A percentile compares a stretch with the other conserved stretches of the same genome.
These are phyloP conservation scores for Ceratobasidium sp. DNA, from an alignment of 1,284 basidiomycete species.

Conservation along the genomic window DNA sequence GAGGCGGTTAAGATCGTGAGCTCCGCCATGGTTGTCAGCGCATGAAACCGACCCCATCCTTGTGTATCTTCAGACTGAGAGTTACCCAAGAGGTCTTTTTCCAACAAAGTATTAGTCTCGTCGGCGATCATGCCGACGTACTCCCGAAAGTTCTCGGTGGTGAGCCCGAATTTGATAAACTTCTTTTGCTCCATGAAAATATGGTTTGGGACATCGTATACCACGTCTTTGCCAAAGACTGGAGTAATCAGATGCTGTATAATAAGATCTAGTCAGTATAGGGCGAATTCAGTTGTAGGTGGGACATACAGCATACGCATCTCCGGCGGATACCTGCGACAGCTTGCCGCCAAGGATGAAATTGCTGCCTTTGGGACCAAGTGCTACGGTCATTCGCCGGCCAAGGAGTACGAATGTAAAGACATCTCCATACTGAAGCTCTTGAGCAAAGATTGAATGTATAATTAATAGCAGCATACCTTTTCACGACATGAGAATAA, in stretches of 20 bases:
- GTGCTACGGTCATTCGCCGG: slow-evolving; percentile 87
- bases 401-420: slow-evolving; percentile 94
- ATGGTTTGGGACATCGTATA: slow-evolving; percentile 97
- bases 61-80: background rate
- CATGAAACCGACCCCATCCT: slow-evolving; percentile 73
- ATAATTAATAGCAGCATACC: slow-evolving; percentile 55
- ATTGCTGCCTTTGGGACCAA: slow-evolving; percentile 94
- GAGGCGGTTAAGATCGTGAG: slow-evolving; percentile 96
- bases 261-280: background rate
- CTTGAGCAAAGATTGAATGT: background rate
- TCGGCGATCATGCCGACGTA: slow-evolving; percentile 92
- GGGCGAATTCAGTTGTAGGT: background rate
- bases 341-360: slow-evolving; percentile 94
- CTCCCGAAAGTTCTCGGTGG: slow-evolving; percentile 87
- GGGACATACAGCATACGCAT: slow-evolving; percentile 82
- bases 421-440: slow-evolving; percentile 64
- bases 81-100: slow-evolving; percentile 55
- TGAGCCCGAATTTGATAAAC: slow-evolving; percentile 94
- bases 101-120: slow-evolving; percentile 79
- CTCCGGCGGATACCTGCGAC: slow-evolving; percentile 92
- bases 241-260: slow-evolving; percentile 87
- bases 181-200: slow-evolving; percentile 99
- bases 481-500: slow-evolving; percentile 79
- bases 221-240: slow-evolving; percentile 96
- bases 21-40: slow-evolving; percentile 80